Percentiles rank a stretch among this genome's conserved stretches.
phyloP scores from a whole-genome alignment of 352 stramenopile species.

The Phytophthora sansomeana region DNA sequence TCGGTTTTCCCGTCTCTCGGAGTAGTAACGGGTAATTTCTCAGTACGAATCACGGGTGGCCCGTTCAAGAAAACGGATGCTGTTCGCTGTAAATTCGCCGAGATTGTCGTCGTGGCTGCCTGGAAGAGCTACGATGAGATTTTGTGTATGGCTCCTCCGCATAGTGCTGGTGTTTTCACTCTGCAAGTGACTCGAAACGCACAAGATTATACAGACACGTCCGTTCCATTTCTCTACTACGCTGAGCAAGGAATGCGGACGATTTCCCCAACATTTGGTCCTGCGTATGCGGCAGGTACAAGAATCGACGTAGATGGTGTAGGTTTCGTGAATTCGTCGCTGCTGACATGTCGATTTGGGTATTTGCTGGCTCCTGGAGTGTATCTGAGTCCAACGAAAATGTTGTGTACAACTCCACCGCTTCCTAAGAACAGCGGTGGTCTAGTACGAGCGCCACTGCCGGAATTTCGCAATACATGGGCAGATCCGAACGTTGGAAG shows the following conservation, averaged over 20 bases:
- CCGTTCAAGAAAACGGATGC: constrained; percentile 78
- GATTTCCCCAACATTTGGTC: constrained; percentile 91
- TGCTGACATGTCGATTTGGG: constrained; percentile 91
- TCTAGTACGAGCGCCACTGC: constrained; percentile 66
- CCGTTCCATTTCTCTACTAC: constrained; percentile 87
- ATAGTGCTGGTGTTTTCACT: constrained; percentile 71
- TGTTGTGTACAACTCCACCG: constrained; percentile 86
- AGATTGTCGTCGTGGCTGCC: constrained; percentile 63
- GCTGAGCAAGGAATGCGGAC: constrained; percentile 68
- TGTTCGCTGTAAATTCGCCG: constrained; percentile 90
- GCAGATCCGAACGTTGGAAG: constrained; percentile 68
- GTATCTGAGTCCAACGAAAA: constrained; percentile 82
- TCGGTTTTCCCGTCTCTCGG: constrained; percentile 84
- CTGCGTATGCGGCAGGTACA: constrained; percentile 84
- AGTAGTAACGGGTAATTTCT: constrained; percentile 87
- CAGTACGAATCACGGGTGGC: constrained; percentile 83
- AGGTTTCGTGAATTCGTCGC: constrained; percentile 90
- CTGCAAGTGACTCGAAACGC: constrained; percentile 93
- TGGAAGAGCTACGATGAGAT: constrained; percentile 81
- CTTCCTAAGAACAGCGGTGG: constrained; percentile 64
- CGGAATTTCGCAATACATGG: constrained; percentile 73
- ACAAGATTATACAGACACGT: constrained; percentile 89
- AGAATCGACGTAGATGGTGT: constrained; percentile 84
- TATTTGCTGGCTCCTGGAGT: constrained; percentile 77
- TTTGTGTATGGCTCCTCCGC: constrained; percentile 73